Percentiles rank a stretch among this genome's conserved stretches.
Conservation (phyloP, 1,284 basidiomycete genomes). For the Trichosporon coremiiforme region DNA sequence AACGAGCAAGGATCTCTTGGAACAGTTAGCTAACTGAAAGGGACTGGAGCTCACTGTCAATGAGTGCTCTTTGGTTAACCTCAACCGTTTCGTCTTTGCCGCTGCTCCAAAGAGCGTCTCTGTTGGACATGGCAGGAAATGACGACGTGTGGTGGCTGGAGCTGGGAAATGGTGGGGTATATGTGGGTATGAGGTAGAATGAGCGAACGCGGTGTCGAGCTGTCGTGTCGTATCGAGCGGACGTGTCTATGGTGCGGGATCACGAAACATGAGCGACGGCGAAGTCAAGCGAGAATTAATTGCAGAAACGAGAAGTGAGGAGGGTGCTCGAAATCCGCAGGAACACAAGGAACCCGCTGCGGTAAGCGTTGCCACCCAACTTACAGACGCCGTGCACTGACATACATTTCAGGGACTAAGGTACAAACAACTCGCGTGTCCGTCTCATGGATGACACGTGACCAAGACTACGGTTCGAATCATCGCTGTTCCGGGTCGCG, state of each 20-base stretch:
- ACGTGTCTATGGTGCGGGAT: background rate
- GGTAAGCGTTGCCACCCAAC: slow-evolving; percentile 11
- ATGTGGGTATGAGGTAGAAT: background rate
- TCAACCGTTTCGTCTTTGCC: slow-evolving; percentile 63
- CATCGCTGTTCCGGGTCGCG: slow-evolving; percentile 1
- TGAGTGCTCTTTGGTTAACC: slow-evolving; percentile 91
- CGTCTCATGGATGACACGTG: slow-evolving; percentile 4
- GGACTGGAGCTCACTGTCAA: slow-evolving; percentile 65
- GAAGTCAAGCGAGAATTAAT: background rate
- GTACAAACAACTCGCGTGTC: slow-evolving; percentile 10
- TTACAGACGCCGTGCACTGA: background rate
- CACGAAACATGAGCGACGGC: slow-evolving; percentile 7
- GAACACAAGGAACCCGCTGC: background rate
- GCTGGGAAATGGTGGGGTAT: background rate
- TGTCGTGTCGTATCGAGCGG: background rate
- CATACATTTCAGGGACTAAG: slow-evolving; percentile 8
- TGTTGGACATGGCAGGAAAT: slow-evolving; percentile 33
- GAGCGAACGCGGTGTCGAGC: background rate
- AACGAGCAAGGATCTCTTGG: slow-evolving; percentile 76
- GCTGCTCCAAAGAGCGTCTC: slow-evolving; percentile 48
- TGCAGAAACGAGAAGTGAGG: background rate
- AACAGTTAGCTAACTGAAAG: slow-evolving; percentile 1
- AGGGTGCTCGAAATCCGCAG: background rate
- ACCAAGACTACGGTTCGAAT: background rate
- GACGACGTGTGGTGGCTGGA: background rate